These are phyloP conservation scores for Nymphaea thermarum DNA, from an alignment of 164 flowering plant genomes.

Conservation along the genomic window DNA sequence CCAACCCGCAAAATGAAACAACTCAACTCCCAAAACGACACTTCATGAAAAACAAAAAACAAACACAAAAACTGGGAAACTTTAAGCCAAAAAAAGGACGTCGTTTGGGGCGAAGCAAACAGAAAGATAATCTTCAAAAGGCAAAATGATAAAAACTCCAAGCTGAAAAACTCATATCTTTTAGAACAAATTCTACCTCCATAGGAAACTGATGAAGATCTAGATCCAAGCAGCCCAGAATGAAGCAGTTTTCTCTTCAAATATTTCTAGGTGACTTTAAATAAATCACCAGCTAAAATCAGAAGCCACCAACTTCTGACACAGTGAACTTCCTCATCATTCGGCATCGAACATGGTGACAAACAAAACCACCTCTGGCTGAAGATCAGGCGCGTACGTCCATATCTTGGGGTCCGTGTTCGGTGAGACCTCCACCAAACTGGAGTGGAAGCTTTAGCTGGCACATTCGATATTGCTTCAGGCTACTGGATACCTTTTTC, in stretches of 20 bases:
- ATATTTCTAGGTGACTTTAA: background rate
- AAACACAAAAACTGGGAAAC: background rate
- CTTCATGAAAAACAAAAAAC: background rate
- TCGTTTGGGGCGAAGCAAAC: background rate
- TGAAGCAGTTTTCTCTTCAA: background rate
- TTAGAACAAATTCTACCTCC: background rate
- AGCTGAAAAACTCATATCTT: background rate
- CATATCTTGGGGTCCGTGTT: background rate
- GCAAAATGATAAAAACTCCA: background rate
- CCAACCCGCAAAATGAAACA: background rate
- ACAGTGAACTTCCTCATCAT: background rate
- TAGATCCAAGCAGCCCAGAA: background rate
- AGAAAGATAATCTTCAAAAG: background rate
- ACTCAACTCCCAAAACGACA: background rate
- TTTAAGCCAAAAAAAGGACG: no score
- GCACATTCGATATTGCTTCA: background rate
- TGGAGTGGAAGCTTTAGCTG: background rate
- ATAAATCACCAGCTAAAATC: background rate
- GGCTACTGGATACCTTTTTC: background rate
- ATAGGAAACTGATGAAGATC: background rate
- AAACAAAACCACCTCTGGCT: background rate
- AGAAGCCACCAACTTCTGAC: background rate
- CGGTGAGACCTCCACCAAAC: background rate
- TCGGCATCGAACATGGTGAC: background rate
- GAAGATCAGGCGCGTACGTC: background rate